Evolutionary conservation across 495 filamentous ascomycete genomes (phyloP).

Genomic region (Xylaria venustula): DNA sequence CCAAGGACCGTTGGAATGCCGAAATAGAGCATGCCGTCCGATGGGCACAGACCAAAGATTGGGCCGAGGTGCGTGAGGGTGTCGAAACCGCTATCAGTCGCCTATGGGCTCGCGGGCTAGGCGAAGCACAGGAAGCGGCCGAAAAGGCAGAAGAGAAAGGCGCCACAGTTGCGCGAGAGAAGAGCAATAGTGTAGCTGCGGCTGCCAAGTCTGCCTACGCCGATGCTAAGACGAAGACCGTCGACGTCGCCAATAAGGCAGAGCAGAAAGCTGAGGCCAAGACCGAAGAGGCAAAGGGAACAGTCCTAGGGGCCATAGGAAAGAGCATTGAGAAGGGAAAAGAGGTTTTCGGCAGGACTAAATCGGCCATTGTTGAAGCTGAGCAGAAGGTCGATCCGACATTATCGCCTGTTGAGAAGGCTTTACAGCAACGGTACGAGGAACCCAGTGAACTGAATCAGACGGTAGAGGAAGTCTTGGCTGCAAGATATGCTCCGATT

Average conservation of each 20-base stretch:
- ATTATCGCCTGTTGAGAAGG: slow-evolving; percentile 44
- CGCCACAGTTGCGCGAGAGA: slow-evolving; percentile 18
- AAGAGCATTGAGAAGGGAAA: slow-evolving; percentile 33
- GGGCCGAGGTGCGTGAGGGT: slow-evolving; percentile 56
- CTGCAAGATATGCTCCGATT: slow-evolving; percentile 47
- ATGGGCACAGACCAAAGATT: slow-evolving; percentile 65
- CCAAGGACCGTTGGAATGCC: slow-evolving; percentile 79
- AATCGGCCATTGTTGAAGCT: slow-evolving; percentile 24
- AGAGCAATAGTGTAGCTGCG: slow-evolving; percentile 19
- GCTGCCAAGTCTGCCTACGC: slow-evolving; percentile 31
- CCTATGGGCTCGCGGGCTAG: slow-evolving; percentile 26
- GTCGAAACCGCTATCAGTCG: slow-evolving; percentile 44
- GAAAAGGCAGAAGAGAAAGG: slow-evolving; percentile 11
- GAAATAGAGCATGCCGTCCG: slow-evolving; percentile 68
- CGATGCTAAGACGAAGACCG: slow-evolving; percentile 28
- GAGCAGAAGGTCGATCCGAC: slow-evolving; percentile 29
- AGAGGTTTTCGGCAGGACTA: slow-evolving; percentile 27
- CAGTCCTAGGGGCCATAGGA: slow-evolving; percentile 29
- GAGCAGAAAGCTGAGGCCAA: slow-evolving; percentile 20
- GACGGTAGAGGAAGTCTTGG: slow-evolving; percentile 44
- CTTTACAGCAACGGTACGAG: slow-evolving; percentile 47
- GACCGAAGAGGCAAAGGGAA: slow-evolving; percentile 30
- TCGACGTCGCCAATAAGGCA: slow-evolving; percentile 9
- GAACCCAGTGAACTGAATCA: slow-evolving; percentile 24
- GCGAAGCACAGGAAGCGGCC: slow-evolving; percentile 16